Evolutionary conservation across 768 basidiomycete genomes (phyloP).

Genomic region (Naganishia kalamii): DNA sequence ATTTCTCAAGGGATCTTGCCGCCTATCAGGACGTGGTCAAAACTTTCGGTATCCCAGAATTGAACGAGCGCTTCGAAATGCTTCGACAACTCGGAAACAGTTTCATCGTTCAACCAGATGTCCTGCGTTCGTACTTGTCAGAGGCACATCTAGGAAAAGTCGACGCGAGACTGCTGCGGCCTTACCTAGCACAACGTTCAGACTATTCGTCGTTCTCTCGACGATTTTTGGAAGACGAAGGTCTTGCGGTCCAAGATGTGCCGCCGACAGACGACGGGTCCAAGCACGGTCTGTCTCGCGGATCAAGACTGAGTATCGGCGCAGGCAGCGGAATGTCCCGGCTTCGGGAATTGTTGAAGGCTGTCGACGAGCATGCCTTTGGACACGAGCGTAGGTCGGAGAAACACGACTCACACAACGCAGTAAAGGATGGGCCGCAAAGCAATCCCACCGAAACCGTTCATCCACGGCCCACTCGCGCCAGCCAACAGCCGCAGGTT

Average conservation of each 20-base stretch:
- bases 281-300: constrained; percentile 16
- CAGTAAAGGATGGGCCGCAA: neutral
- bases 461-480: neutral
- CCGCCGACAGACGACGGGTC: neutral
- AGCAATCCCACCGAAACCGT: too few relatives aligned
- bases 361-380: constrained; percentile 33
- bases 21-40: constrained; percentile 85
- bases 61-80: constrained; percentile 95
- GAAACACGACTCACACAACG: neutral
- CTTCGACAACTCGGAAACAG: constrained; percentile 93
- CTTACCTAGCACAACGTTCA: constrained; percentile 80
- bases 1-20: constrained; percentile 71
- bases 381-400: neutral
- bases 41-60: constrained; percentile 71
- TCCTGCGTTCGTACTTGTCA: constrained; percentile 88
- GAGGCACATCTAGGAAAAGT: constrained; percentile 90
- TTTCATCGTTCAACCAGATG: constrained; percentile 92
- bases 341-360: constrained; percentile 42
- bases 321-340: constrained; percentile 43
- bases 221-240: constrained; percentile 36
- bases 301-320: constrained; percentile 30
- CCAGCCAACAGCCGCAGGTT: neutral
- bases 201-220: constrained; percentile 73
- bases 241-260: neutral
- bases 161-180: constrained; percentile 74